Percentiles rank a stretch among this genome's conserved stretches.
Conservation (phyloP, 257 asterid species). For the Petrea volubilis region DNA sequence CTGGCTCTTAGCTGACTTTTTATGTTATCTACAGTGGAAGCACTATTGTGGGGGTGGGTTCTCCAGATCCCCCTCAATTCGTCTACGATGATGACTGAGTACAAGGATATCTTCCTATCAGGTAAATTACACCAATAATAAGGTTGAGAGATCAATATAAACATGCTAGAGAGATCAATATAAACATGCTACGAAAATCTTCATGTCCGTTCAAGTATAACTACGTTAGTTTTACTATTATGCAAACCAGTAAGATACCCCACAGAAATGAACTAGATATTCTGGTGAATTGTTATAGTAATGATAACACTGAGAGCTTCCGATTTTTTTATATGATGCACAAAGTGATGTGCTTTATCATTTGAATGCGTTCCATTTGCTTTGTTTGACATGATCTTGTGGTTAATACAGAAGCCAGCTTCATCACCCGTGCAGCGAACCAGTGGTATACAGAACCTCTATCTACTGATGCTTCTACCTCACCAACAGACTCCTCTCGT, state of each 20-base stretch:
- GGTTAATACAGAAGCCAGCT: conserved; percentile 62
- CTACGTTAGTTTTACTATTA: too few species aligned
- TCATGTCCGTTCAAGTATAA: too few species aligned
- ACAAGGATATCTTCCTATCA: conserved; percentile 78
- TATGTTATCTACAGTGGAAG: conserved; percentile 67
- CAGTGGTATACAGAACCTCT: conserved; percentile 64
- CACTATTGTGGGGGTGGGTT: conserved; percentile 93
- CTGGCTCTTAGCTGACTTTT: neutral
- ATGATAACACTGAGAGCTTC: too few species aligned
- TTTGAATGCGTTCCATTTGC: neutral
- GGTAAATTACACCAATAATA: conserved; percentile 40
- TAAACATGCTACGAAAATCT: neutral
- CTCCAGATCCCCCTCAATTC: conserved; percentile 92
- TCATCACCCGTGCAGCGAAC: conserved; percentile 55
- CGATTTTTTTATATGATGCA: too few species aligned
- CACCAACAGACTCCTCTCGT: neutral
- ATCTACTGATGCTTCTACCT: conserved; percentile 18
- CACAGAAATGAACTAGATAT: too few species aligned
- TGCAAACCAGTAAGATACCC: too few species aligned
- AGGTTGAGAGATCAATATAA: neutral
- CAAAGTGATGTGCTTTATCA: neutral
- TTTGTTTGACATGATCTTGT: neutral
- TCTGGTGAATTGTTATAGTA: too few species aligned
- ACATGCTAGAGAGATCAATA: too few species aligned
- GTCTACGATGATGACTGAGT: conserved; percentile 83